Conservation (phyloP, 768 basidiomycete genomes). For the Lentinula raphanica region DNA sequence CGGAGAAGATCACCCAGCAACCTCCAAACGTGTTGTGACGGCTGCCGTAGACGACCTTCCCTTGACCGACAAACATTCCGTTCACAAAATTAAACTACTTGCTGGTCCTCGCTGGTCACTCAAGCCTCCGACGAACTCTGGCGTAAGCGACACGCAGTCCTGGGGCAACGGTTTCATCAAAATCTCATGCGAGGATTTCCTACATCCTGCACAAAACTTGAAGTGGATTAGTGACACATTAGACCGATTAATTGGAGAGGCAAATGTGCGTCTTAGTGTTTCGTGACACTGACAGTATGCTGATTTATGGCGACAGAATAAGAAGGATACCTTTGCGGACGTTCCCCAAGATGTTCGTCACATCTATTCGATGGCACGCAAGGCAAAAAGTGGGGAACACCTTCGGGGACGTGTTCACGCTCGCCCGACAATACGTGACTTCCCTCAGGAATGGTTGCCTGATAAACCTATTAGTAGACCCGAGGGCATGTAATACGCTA, state of each 20-base stretch:
- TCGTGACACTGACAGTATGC: neutral
- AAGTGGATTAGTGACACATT: conserved; percentile 91
- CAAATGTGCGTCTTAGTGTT: conserved; percentile 61
- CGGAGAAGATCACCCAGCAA: conserved; percentile 71
- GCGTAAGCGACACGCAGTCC: conserved; percentile 41
- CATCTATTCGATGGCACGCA: conserved; percentile 62
- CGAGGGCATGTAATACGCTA: neutral
- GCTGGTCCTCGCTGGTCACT: conserved; percentile 87
- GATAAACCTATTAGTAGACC: conserved; percentile 7
- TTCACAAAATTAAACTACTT: conserved; percentile 83
- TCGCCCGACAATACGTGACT: conserved; percentile 69
- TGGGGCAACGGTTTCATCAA: conserved; percentile 81
- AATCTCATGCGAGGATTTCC: conserved; percentile 87
- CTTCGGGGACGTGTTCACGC: conserved; percentile 44
- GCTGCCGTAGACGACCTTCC: conserved; percentile 73
- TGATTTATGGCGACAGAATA: neutral
- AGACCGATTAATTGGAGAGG: conserved; percentile 70
- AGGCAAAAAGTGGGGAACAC: conserved; percentile 72
- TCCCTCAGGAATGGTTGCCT: conserved; percentile 83
- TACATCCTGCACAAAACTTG: conserved; percentile 78
- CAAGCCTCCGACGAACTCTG: conserved; percentile 65
- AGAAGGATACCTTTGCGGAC: conserved; percentile 43
- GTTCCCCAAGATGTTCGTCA: conserved; percentile 83
- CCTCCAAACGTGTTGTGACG: conserved; percentile 66
- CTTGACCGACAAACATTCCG: conserved; percentile 52